Percentiles rank a stretch among this genome's conserved stretches.
phyloP scores from a whole-genome alignment of 2,329 filamentous ascomycete species.

The Epichloe amarillans region DNA sequence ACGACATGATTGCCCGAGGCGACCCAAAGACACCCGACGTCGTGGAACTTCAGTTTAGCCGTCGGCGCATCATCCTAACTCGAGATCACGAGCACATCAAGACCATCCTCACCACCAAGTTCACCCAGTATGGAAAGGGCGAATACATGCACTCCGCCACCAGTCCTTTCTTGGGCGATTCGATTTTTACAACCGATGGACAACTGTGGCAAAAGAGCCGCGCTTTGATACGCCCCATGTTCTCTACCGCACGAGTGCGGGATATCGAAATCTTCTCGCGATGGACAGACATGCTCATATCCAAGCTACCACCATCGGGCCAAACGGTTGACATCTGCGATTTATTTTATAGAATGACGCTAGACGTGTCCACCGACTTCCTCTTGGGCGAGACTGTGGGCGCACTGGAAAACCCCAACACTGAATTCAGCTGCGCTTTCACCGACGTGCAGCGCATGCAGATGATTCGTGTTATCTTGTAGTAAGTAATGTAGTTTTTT shows the following conservation, averaged over 20 bases:
- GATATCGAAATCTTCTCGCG: conserved; percentile 66
- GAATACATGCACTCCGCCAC: conserved; percentile 60
- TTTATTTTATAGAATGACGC: not conserved
- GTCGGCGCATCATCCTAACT: conserved; percentile 54
- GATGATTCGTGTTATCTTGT: conserved; percentile 9
- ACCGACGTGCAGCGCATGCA: conserved; percentile 65
- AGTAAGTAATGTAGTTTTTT: not conserved
- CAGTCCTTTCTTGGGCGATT: conserved; percentile 58
- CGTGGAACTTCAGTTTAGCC: conserved; percentile 41
- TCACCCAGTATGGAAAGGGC: conserved; percentile 72
- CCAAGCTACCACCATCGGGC: not conserved
- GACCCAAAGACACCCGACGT: conserved; percentile 2
- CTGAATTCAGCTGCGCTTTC: conserved; percentile 69
- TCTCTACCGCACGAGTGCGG: conserved; percentile 69
- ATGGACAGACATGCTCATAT: conserved; percentile 7
- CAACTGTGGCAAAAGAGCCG: conserved; percentile 64
- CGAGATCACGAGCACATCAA: conserved; percentile 83
- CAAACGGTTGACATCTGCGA: conserved; percentile 1
- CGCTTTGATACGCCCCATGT: conserved; percentile 71
- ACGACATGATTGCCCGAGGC: not conserved
- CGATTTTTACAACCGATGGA: conserved; percentile 71
- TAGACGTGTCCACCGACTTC: not conserved
- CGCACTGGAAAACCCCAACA: conserved; percentile 33
- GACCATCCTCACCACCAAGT: conserved; percentile 73
- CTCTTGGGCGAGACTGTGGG: not conserved